Percentiles rank a stretch among this genome's conserved stretches.
These are phyloP conservation scores for Mycena latifolia DNA, from an alignment of 768 basidiomycete genomes.

Conservation along the genomic window DNA sequence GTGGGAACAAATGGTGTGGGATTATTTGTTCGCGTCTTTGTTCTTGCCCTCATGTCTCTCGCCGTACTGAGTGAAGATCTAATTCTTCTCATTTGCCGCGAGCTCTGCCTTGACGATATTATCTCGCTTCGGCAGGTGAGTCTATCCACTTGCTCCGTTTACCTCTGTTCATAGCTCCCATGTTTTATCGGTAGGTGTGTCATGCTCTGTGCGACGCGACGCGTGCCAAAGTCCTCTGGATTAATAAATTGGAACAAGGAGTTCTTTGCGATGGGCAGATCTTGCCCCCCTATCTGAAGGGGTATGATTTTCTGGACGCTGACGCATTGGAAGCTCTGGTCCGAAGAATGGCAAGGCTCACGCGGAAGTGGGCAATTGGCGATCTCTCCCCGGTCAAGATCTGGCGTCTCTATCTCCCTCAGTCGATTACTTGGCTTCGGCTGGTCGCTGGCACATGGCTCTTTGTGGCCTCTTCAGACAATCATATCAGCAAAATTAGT, in stretches of 20 bases:
- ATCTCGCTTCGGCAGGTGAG: constrained; percentile 5
- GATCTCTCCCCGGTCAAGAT: constrained; percentile 3
- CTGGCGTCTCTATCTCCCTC: constrained; percentile 8
- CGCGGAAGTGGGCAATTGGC: background rate
- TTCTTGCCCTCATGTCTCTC: constrained; percentile 1
- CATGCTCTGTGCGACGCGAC: background rate
- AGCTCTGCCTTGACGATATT: background rate
- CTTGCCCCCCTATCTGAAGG: background rate
- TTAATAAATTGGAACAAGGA: background rate
- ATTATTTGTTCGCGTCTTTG: background rate
- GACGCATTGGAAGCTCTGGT: constrained; percentile 8
- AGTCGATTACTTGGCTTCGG: constrained; percentile 33
- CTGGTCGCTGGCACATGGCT: constrained; percentile 24
- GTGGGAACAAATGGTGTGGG: background rate
- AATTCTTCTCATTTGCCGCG: background rate
- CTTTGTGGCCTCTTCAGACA: background rate
- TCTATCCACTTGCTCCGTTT: no score
- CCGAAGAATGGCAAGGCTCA: background rate
- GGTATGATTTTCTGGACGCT: background rate
- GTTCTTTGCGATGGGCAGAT: background rate
- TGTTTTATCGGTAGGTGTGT: background rate
- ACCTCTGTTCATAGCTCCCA: no score
- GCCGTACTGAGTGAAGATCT: background rate
- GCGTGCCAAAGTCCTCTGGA: constrained; percentile 12
- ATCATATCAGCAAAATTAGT: background rate